A percentile compares a stretch with the other conserved stretches of the same genome.
Conservation (phyloP, 139 green algal genomes). For the Coelastrella sp. region DNA sequence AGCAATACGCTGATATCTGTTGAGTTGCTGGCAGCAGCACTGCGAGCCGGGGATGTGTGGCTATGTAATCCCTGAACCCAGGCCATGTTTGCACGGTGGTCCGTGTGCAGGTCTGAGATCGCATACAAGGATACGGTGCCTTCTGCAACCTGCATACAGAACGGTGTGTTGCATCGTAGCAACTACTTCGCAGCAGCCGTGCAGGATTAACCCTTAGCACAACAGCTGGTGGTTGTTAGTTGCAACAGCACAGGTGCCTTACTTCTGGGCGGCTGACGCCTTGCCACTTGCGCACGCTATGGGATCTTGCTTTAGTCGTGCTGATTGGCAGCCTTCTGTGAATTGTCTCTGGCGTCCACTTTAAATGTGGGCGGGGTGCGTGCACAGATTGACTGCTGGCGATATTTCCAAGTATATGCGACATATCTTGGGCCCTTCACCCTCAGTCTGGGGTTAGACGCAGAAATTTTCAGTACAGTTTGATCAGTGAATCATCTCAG, state of each 20-base stretch:
- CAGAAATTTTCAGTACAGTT: too few relatives aligned
- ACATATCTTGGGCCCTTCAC: too few relatives aligned
- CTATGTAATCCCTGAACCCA: conserved; percentile 61
- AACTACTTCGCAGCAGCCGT: background rate
- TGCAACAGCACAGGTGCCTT: background rate
- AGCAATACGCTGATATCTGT: conserved; percentile 66
- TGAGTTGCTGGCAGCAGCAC: background rate
- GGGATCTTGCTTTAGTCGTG: too few relatives aligned
- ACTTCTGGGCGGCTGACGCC: background rate
- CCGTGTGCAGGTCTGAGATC: conserved; percentile 81
- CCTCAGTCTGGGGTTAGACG: too few relatives aligned
- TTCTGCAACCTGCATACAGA: background rate
- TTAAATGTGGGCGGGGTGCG: too few relatives aligned
- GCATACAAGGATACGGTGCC: conserved; percentile 59
- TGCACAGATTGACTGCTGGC: too few relatives aligned
- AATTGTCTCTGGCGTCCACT: too few relatives aligned
- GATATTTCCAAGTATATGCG: too few relatives aligned
- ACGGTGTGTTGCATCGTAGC: background rate
- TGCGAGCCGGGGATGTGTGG: background rate
- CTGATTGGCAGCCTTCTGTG: too few relatives aligned
- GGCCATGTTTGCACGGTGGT: conserved; percentile 75
- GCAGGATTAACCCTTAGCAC: background rate
- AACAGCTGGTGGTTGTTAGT: too few relatives aligned
- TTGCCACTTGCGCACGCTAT: background rate
- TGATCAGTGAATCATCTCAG: too few relatives aligned